Evolutionary conservation across 2,329 filamentous ascomycete species (phyloP), one percentile per base, ranked within the genome.

Genomic region (Xylariaceae sp.): DNA sequence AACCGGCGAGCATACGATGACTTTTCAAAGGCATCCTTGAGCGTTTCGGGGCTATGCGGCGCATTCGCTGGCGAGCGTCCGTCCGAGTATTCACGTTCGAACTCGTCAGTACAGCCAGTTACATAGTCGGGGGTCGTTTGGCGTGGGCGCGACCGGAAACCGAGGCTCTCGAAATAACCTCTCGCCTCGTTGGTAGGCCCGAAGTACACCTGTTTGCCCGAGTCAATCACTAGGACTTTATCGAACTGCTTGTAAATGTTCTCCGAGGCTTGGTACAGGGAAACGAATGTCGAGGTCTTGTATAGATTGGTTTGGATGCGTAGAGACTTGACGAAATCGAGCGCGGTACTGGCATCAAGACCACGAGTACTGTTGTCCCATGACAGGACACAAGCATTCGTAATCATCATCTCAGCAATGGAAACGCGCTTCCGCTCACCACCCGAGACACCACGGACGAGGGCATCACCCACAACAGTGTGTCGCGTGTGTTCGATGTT

Each of bases 401-500:
- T 89, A 47, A 88, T 78, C 80, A 91, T 87, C 74, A 88, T 89
- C 69, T 94, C 89, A 0, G 88, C 87, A 57, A 95, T 92, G 27
- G 85, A 88, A 5, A 91, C 88, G 59, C 88, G 84, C 73, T 90
- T 90, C 53, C 87, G 77, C 72, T 92, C 89, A 53, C 86, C 88
- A 58, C 88, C 90, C 45, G 84, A 89, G 0, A 95, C 79, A 68
- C 90, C 91, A 49, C 88, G 85, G 26, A 94, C 80, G 59, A 92
- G 90, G 0, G 83, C 81, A 59, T 94, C 87, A 6, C 91, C 91
- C 30, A 96, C 89, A 32, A 92, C 83, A 0, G 91, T 96, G 67
- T 91, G 81, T 50, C 83, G 80, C 0, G 90, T 95, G 70, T 96
- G 90, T 69, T 91, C 87, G 51, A 96, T 95, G 67, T 92, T 94